A percentile compares a stretch with the other conserved stretches of the same genome.
Conservation (phyloP, 495 filamentous ascomycete genomes). For the Lepraria neglecta region DNA sequence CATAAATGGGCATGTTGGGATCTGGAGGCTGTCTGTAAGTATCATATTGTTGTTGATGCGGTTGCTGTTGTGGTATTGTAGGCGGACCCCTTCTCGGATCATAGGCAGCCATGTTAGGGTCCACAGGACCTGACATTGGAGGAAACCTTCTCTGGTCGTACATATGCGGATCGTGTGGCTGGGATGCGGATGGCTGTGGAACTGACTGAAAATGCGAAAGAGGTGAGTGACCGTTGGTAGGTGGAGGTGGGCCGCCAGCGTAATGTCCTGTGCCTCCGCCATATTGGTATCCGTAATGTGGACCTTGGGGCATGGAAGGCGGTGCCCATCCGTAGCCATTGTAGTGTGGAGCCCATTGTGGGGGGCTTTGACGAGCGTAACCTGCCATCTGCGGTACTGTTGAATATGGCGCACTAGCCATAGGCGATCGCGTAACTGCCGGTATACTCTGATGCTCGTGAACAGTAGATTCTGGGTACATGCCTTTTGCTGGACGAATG, state of each 20-base stretch:
- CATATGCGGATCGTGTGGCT: conserved; percentile 17
- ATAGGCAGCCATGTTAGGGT: conserved; percentile 13
- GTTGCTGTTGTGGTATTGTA: conserved; percentile 12
- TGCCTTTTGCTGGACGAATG: conserved; percentile 78
- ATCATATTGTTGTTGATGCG: conserved; percentile 14
- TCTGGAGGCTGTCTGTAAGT: conserved; percentile 18
- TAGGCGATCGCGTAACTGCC: conserved; percentile 57
- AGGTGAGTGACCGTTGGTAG: conserved; percentile 26
- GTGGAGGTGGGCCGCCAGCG: conserved; percentile 15
- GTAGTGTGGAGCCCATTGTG: conserved; percentile 42
- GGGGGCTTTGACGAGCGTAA: conserved; percentile 42
- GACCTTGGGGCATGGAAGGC: conserved; percentile 19
- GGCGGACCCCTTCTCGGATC: conserved; percentile 14
- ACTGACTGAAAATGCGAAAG: conserved; percentile 22
- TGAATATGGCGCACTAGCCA: conserved; percentile 49
- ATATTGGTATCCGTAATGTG: conserved; percentile 26
- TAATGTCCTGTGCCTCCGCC: conserved; percentile 11
- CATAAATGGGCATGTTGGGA: conserved; percentile 15
- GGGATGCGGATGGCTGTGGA: conserved; percentile 18
- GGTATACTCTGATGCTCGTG: conserved; percentile 70
- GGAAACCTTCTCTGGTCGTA: conserved; percentile 22
- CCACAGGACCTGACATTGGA: conserved; percentile 11
- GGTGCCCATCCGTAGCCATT: conserved; percentile 54
- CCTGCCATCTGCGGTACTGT: conserved; percentile 48
- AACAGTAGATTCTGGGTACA: conserved; percentile 97